Base-by-base conservation (phyloP, 148 eudicot genomes). In the Fagopyrum homotropicum region DNA sequence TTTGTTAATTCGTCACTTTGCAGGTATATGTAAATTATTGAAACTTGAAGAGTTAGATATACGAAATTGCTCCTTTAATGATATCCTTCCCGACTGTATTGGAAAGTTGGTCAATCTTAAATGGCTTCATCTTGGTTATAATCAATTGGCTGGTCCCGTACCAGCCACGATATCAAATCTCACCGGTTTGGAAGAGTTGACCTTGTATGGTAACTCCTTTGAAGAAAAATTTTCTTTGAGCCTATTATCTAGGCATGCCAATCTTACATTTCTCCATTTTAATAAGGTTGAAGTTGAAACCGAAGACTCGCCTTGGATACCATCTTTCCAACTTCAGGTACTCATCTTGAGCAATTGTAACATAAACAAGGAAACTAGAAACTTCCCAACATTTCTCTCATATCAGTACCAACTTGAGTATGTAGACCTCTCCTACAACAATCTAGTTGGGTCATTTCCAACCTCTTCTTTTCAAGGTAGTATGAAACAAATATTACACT, bases 391-490 rank as follows among this genome's bases (percentile, higher is more conserved):
- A 29, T 59, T 75, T 54, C 69, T 75, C 15, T 4, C n/a, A 2
- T 6, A 57, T 29, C 77, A 56, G 9, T 5, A 59, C 8, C 11
- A 44, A 9, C 77, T 75, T 4, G n/a, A 2, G 1, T 1, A 4
- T 5, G 12, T 78, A 11, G 60, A 50, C 40, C 78, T 78, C 50
- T 77, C 73, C 7, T 2, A 74, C 72, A 81, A 77, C 46, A 46
- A 10, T 44, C 4, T 77, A 0, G 45, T 0, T 12, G 66, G 75
- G 2, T 6, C n/a, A 0, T 77, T 81, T 50, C 84, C 84, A 5
- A 14, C 56, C 22, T 78, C 75, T 75, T 10, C 75, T 57, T 52
- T 78, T n/a, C n/a, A 45, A 11, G 66, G 47, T 26, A 76, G 40
- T 35, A 35, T 35, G 40, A 35, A 35, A 35, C 40, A 35, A 35